These are phyloP conservation scores for Entomortierella beljakovae DNA, from an alignment of 192 early-diverging fungal species.

Conservation along the genomic window DNA sequence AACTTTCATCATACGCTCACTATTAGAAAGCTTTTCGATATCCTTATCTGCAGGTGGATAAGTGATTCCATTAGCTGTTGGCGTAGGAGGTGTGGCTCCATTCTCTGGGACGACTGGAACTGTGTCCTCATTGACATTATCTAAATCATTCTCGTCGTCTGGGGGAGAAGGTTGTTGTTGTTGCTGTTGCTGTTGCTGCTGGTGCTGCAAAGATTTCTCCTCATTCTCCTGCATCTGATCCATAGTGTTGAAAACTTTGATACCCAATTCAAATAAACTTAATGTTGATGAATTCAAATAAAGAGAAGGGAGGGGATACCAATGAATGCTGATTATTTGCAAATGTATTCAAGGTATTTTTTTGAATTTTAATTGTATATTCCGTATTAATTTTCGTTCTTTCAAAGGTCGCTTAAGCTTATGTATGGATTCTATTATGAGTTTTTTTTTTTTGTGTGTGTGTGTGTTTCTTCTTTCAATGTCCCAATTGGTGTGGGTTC, in stretches of 20 bases:
- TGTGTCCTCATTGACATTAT: not conserved
- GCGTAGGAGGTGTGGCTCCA: conserved; percentile 9
- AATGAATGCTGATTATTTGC: too few species aligned
- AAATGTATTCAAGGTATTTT: not conserved
- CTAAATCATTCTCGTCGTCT: conserved; percentile 20
- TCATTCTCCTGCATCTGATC: conserved; percentile 25
- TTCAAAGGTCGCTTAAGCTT: not conserved
- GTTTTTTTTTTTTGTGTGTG: not conserved
- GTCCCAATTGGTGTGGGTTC: not conserved
- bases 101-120: conserved; percentile 6
- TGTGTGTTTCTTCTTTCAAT: not conserved
- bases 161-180: conserved; percentile 39
- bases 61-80: conserved; percentile 21
- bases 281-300: not conserved
- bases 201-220: conserved; percentile 6
- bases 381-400: not conserved
- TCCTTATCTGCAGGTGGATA: conserved; percentile 56
- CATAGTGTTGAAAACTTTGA: conserved; percentile 6
- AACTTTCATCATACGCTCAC: conserved; percentile 61
- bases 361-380: too few species aligned
- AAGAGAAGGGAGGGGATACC: not conserved
- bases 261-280: not conserved
- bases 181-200: conserved; percentile 14
- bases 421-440: not conserved
- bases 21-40: conserved; percentile 32